Evolutionary conservation across 2,329 filamentous ascomycete species (phyloP).

Genomic region (Fusarium falciforme): DNA sequence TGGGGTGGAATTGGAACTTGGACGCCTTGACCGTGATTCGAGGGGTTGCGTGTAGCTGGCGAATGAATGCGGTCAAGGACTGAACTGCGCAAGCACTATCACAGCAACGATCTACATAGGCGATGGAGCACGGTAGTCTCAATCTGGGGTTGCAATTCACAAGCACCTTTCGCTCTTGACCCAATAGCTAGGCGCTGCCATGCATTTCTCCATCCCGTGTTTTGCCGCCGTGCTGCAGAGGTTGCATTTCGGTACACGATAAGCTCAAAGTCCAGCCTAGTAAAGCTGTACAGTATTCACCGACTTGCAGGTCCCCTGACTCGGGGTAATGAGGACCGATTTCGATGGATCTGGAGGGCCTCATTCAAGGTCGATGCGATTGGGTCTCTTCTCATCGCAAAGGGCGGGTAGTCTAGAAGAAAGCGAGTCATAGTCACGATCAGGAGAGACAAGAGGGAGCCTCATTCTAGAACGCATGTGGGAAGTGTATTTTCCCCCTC

Average conservation of each 20-base stretch:
- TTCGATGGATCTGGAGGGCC: neutral
- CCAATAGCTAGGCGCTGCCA: neutral
- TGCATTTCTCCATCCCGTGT: neutral
- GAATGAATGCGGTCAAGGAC: neutral
- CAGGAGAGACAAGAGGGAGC: neutral
- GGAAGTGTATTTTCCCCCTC: conserved; percentile 1
- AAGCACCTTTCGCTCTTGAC: neutral
- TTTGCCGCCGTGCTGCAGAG: neutral
- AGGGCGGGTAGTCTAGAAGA: conserved; percentile 26
- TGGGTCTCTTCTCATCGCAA: neutral
- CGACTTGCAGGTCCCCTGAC: neutral
- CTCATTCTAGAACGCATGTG: conserved; percentile 18
- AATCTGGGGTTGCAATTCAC: neutral
- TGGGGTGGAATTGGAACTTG: neutral
- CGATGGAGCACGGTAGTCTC: neutral
- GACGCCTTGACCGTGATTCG: neutral
- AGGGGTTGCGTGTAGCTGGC: neutral
- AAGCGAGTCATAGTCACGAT: neutral
- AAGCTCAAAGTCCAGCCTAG: neutral
- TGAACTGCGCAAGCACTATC: neutral
- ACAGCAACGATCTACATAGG: neutral
- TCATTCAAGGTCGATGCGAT: neutral
- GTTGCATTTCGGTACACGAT: neutral
- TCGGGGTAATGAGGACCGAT: neutral
- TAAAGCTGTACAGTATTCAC: neutral